These are phyloP conservation scores for Macadamia tetraphylla DNA, from an alignment of 164 flowering plant species.

Conservation along the genomic window DNA sequence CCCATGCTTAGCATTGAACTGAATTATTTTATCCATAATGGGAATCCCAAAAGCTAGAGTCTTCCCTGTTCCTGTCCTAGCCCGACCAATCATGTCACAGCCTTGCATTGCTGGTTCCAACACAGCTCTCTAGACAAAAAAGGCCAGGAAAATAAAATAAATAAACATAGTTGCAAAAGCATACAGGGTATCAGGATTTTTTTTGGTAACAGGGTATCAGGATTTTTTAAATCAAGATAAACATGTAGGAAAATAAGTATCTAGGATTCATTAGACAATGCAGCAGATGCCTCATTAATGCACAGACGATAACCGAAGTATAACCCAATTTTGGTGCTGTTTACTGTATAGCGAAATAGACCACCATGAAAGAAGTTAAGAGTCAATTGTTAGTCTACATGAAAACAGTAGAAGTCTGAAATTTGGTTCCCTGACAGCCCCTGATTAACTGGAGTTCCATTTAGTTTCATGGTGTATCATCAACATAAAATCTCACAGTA, in stretches of 20 bases:
- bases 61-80: slow-evolving; percentile 94
- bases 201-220: neutral
- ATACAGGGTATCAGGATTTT: neutral
- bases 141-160: neutral
- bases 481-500: too few species aligned
- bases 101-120: slow-evolving; percentile 97
- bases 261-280: too few species aligned
- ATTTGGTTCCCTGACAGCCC: too few species aligned
- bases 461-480: too few species aligned
- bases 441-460: too few species aligned
- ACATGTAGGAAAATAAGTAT: neutral
- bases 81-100: slow-evolving; percentile 92
- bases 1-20: slow-evolving; percentile 78
- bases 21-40: slow-evolving; percentile 73
- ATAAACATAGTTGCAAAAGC: neutral
- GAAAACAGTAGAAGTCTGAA: too few species aligned
- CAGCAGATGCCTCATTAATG: too few species aligned
- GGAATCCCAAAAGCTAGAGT: slow-evolving; percentile 98
- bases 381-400: too few species aligned
- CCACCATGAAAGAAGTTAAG: too few species aligned
- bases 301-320: too few species aligned
- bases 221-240: neutral
- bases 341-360: too few species aligned
- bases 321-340: too few species aligned
- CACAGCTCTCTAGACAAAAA: slow-evolving; percentile 66